phyloP scores from a whole-genome alignment of 2,329 filamentous ascomycete genomes.

The Trichophyton verrucosum region DNA sequence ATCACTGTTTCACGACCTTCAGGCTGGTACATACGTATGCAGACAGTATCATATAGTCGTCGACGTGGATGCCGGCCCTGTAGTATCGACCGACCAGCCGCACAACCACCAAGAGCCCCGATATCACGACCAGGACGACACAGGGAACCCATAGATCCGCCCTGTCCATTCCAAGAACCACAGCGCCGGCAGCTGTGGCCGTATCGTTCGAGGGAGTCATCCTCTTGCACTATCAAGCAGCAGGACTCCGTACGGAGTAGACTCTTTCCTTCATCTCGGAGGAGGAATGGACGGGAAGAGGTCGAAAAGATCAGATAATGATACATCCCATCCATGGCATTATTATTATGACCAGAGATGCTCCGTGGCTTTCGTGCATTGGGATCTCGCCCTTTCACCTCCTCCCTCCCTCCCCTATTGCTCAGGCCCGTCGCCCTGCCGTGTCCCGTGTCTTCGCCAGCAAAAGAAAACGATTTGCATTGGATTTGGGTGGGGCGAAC shows the following conservation, averaged over 20 bases:
- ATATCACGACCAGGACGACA: constrained; percentile 5
- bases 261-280: background rate
- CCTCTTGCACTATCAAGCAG: background rate
- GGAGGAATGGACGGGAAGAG: background rate
- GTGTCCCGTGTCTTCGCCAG: background rate
- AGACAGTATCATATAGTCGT: constrained; percentile 9
- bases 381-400: background rate
- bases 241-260: background rate
- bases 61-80: constrained; percentile 4
- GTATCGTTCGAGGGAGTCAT: background rate
- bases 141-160: background rate
- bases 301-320: background rate
- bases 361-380: background rate
- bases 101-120: constrained; percentile 6
- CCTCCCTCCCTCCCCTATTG: background rate
- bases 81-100: constrained; percentile 8
- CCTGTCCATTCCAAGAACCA: background rate
- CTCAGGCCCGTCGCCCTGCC: background rate
- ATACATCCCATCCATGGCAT: background rate
- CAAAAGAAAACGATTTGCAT: no score
- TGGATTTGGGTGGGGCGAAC: no score
- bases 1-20: background rate
- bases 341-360: background rate
- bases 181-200: background rate
- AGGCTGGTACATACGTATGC: constrained; percentile 1